Conservation (phyloP, 2,329 filamentous ascomycete genomes). For the Knufia petricola region DNA sequence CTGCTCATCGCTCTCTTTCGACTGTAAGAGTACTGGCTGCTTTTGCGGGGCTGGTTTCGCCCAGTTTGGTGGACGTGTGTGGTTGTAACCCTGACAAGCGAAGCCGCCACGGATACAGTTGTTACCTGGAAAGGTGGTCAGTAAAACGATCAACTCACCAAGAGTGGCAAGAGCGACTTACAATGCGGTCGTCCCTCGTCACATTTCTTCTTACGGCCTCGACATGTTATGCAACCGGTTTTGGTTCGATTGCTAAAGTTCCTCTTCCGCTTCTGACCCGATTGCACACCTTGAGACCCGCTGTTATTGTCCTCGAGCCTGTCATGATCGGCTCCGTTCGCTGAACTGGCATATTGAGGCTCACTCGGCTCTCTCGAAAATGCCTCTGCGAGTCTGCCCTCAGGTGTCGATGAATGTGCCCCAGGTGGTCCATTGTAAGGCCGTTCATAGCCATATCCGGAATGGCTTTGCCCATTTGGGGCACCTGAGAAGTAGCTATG, state of each 20-base stretch:
- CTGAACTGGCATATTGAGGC: slow-evolving; percentile 30
- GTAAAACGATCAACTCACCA: not conserved
- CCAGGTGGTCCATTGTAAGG: slow-evolving; percentile 5
- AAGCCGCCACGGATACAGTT: slow-evolving; percentile 90
- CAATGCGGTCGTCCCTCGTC: slow-evolving; percentile 90
- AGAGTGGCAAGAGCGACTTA: slow-evolving; percentile 39
- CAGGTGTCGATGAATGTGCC: slow-evolving; percentile 3
- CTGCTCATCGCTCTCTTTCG: slow-evolving; percentile 46
- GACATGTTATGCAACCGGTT: slow-evolving; percentile 87
- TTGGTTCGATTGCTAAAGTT: slow-evolving; percentile 90
- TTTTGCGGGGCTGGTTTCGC: slow-evolving; percentile 65
- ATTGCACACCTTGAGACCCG: slow-evolving; percentile 28
- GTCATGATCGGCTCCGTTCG: slow-evolving; percentile 28
- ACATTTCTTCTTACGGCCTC: slow-evolving; percentile 93
- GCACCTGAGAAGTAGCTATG: slow-evolving; percentile 12
- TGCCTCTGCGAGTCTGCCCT: slow-evolving; percentile 35
- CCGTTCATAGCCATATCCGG: slow-evolving; percentile 14
- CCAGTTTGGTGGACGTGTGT: slow-evolving; percentile 61
- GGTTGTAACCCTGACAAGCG: slow-evolving; percentile 74
- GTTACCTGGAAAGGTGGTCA: slow-evolving; percentile 47
- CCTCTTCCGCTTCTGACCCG: slow-evolving; percentile 38
- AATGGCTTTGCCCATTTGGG: slow-evolving; percentile 6
- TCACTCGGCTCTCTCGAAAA: slow-evolving; percentile 42
- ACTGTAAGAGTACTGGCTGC: slow-evolving; percentile 65
- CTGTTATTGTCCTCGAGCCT: slow-evolving; percentile 27